phyloP scores from a whole-genome alignment of 2,329 filamentous ascomycete species.

The Endocalyx cinctus region DNA sequence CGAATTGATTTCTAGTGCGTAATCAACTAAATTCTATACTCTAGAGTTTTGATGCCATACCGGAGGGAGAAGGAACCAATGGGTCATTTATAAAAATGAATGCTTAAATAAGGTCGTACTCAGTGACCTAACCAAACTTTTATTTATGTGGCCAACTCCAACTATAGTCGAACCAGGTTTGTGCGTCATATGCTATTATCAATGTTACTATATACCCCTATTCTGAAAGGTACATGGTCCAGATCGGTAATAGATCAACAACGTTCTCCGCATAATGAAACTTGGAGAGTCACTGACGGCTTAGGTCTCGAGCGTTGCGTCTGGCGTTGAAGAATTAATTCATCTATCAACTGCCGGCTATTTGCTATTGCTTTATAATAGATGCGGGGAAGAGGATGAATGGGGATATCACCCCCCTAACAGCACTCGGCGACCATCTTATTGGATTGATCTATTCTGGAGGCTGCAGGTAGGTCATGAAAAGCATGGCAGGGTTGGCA shows the following conservation, averaged over 20 bases:
- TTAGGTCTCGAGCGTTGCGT: no score
- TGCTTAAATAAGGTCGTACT: background rate
- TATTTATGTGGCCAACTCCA: background rate
- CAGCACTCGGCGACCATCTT: no score
- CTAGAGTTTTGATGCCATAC: background rate
- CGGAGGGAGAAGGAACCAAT: background rate
- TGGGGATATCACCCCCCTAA: no score
- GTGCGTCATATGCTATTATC: background rate
- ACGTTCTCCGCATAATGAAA: background rate
- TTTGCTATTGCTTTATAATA: background rate
- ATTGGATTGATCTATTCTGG: no score
- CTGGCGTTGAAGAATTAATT: background rate
- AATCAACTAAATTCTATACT: background rate
- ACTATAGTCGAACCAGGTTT: background rate
- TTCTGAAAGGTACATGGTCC: background rate
- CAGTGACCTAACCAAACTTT: background rate
- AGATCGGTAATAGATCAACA: background rate
- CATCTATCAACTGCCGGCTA: background rate
- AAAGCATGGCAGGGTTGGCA: no score
- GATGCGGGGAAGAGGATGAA: background rate
- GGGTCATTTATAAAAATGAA: background rate
- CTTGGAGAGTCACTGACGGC: background rate
- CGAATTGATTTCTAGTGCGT: background rate
- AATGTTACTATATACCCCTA: no score
- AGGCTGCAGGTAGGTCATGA: no score